phyloP scores from a whole-genome alignment of 2,329 filamentous ascomycete genomes.

The Colletotrichum sp. region DNA sequence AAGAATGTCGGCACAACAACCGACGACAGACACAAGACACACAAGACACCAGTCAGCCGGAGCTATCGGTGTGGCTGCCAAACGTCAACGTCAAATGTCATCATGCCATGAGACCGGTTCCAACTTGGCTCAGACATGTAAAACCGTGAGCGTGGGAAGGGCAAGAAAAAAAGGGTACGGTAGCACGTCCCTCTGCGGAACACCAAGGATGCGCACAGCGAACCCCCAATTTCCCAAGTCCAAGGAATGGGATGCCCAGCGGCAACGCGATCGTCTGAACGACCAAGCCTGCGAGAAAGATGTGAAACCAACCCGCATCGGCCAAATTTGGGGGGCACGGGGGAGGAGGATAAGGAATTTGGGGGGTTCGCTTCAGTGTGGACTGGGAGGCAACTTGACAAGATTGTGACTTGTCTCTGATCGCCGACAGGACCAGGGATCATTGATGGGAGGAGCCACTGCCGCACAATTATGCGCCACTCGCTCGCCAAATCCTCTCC shows the following conservation, averaged over 20 bases:
- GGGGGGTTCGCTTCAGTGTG: neutral
- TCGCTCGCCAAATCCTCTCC: neutral
- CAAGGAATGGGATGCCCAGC: slow-evolving; percentile 6
- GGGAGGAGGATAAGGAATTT: neutral
- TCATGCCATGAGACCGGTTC: slow-evolving; percentile 1
- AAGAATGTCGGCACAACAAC: neutral
- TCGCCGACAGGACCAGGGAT: slow-evolving; percentile 14
- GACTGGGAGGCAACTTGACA: slow-evolving; percentile 8
- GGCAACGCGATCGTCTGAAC: slow-evolving; percentile 8
- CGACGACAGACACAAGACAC: neutral
- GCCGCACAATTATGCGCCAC: neutral
- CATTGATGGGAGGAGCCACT: neutral
- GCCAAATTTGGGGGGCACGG: neutral
- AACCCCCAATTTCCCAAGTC: slow-evolving; percentile 8
- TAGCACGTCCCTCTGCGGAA: neutral
- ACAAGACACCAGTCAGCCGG: neutral
- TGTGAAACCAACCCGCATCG: neutral
- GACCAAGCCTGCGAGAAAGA: neutral
- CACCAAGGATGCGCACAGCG: neutral
- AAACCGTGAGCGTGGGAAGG: neutral
- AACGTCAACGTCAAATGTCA: neutral
- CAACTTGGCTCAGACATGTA: neutral
- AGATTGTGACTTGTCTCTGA: slow-evolving; percentile 20
- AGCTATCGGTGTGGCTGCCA: neutral
- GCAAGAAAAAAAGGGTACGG: neutral